phyloP scores from a whole-genome alignment of 495 filamentous ascomycete species.

The Lophium mytilinum region DNA sequence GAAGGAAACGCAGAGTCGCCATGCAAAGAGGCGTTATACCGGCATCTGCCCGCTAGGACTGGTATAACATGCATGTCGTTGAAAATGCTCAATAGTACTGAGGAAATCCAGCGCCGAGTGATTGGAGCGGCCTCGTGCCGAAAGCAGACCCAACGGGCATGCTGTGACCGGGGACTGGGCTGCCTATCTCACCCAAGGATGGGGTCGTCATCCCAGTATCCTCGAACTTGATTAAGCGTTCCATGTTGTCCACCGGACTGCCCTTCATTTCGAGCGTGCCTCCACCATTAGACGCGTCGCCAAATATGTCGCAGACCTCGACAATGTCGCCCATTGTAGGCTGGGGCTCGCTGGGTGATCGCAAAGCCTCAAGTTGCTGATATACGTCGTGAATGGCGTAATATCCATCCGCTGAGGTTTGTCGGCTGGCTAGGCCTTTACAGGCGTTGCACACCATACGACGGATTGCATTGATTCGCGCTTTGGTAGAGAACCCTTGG shows the following conservation, averaged over 20 bases:
- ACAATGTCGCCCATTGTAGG: conserved; percentile 66
- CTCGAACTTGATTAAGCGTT: conserved; percentile 13
- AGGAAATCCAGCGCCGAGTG: conserved; percentile 7
- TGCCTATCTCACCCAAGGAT: conserved; percentile 36
- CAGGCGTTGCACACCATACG: conserved; percentile 53
- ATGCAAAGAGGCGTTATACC: background rate
- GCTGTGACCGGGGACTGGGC: conserved; percentile 31
- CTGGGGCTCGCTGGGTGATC: conserved; percentile 45
- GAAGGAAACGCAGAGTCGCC: background rate
- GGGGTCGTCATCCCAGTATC: conserved; percentile 9
- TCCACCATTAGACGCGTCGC: conserved; percentile 78
- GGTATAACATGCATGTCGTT: background rate
- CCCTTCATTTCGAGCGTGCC: conserved; percentile 55
- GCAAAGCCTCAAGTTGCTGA: conserved; percentile 54
- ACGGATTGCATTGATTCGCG: conserved; percentile 50
- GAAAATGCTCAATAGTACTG: background rate
- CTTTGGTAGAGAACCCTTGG: conserved; percentile 38
- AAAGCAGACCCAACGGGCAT: conserved; percentile 25
- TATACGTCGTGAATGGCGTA: conserved; percentile 60
- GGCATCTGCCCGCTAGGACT: background rate
- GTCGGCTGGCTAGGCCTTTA: conserved; percentile 43
- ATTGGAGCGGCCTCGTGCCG: conserved; percentile 23
- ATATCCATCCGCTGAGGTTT: conserved; percentile 44
- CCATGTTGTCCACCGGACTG: background rate
- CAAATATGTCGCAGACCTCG: conserved; percentile 88